Percentiles rank a stretch among this genome's conserved stretches.
These are phyloP conservation scores for Orbilia brochopaga DNA, from an alignment of 2,329 filamentous ascomycete species.

Conservation along the genomic window DNA sequence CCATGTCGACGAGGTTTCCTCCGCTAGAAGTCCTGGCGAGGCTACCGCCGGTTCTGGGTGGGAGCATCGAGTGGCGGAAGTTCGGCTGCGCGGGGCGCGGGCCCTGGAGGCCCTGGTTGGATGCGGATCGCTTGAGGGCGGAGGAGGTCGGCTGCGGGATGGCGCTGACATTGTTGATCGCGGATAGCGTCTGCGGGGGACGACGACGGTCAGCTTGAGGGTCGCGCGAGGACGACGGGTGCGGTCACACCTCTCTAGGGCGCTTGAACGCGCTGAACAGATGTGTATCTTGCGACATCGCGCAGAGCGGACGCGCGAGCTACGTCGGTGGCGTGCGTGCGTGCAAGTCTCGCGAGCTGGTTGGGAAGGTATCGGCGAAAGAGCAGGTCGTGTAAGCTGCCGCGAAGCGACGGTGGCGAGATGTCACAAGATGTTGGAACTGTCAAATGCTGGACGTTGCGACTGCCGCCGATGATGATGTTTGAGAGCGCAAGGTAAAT, in stretches of 20 bases:
- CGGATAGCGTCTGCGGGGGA: constrained; percentile 75
- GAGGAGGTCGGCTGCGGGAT: constrained; percentile 93
- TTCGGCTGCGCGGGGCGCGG: constrained; percentile 62
- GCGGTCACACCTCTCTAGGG: constrained; percentile 53
- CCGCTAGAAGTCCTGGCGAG: constrained; percentile 75
- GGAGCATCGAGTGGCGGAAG: constrained; percentile 51
- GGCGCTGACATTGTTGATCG: constrained; percentile 72
- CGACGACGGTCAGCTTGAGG: constrained; percentile 51
- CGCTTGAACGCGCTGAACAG: constrained; percentile 55
- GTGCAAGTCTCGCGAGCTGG: constrained; percentile 12
- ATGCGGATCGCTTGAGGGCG: constrained; percentile 90
- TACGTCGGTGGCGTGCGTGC: constrained; percentile 37
- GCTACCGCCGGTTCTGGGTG: constrained; percentile 38
- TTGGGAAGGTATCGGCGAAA: not conserved
- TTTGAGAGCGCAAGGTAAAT: not conserved
- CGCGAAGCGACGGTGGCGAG: constrained; percentile 1
- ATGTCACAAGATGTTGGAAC: not conserved
- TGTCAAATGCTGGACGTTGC: not conserved
- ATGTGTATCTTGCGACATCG: constrained; percentile 54
- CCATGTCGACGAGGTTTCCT: constrained; percentile 76
- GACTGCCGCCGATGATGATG: not conserved
- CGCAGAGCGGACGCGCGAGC: constrained; percentile 31
- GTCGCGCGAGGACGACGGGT: constrained; percentile 13
- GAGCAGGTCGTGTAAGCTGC: not conserved
- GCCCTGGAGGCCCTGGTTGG: constrained; percentile 70